Conservation (phyloP, 768 basidiomycete species). For the Hebeloma cylindrosporum region DNA sequence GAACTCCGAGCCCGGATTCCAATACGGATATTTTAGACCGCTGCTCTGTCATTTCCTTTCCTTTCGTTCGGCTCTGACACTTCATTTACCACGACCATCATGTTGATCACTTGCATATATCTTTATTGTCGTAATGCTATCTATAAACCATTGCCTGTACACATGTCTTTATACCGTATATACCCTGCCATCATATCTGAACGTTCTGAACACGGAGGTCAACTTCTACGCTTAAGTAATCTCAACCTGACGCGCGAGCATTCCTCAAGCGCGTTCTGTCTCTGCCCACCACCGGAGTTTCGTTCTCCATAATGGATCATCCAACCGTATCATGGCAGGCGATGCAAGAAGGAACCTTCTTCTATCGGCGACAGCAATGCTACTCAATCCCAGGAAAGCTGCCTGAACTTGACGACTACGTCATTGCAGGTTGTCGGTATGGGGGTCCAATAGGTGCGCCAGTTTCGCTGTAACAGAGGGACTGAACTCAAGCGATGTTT, state of each 20-base stretch:
- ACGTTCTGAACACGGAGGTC: too few relatives aligned
- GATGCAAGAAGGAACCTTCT: slow-evolving; percentile 83
- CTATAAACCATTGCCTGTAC: slow-evolving; percentile 15
- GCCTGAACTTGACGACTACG: slow-evolving; percentile 75
- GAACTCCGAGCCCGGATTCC: slow-evolving; percentile 62
- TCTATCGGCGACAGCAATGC: slow-evolving; percentile 83
- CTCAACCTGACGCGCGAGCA: too few relatives aligned
- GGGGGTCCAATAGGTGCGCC: slow-evolving; percentile 84
- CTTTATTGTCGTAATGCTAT: slow-evolving; percentile 20
- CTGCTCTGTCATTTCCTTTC: slow-evolving; percentile 11
- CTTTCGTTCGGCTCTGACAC: slow-evolving; percentile 2
- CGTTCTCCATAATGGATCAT: slow-evolving; percentile 52
- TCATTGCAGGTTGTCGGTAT: slow-evolving; percentile 77
- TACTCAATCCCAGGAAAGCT: slow-evolving; percentile 82
- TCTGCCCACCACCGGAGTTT: neutral
- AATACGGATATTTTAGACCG: slow-evolving; percentile 49
- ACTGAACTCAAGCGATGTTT: neutral
- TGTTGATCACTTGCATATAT: slow-evolving; percentile 19
- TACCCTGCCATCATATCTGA: neutral
- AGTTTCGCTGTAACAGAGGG: neutral
- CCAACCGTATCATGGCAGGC: slow-evolving; percentile 88
- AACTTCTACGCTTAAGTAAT: too few relatives aligned
- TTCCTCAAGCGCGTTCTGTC: neutral
- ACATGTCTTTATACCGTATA: neutral
- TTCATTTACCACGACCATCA: neutral